These are phyloP conservation scores for Eucalyptus leucophloia DNA, from an alignment of 345 rosid genomes.

Conservation along the genomic window DNA sequence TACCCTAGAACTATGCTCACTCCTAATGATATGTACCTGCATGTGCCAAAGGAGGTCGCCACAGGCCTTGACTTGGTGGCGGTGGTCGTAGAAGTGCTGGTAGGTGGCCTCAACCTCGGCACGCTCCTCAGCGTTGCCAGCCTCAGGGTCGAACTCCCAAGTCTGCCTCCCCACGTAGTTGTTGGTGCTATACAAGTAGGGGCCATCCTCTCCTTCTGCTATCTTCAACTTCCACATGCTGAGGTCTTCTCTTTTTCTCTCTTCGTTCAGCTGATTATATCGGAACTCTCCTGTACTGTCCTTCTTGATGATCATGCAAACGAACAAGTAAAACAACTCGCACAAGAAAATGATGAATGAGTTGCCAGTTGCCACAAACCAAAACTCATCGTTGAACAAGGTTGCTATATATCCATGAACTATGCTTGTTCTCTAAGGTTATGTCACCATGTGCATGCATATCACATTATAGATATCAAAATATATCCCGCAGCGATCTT, in stretches of 20 bases:
- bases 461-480: neutral
- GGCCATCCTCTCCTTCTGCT: neutral
- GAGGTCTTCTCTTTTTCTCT: neutral
- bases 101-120: neutral
- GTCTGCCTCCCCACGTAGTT: conserved; percentile 2
- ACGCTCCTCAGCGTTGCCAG: neutral
- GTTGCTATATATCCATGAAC: neutral
- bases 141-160: conserved; percentile 10
- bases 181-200: conserved; percentile 5
- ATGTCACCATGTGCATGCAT: neutral
- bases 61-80: neutral
- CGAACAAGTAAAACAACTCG: neutral
- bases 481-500: neutral
- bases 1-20: no score
- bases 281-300: neutral
- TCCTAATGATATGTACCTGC: neutral
- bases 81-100: conserved; percentile 2
- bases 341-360: neutral
- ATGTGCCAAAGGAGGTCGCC: conserved; percentile 11
- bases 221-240: conserved; percentile 17
- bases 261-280: neutral
- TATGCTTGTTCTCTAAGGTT: neutral
- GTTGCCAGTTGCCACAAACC: neutral
- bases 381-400: neutral
- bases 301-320: neutral